These are phyloP conservation scores for Syzygium malaccense DNA, from an alignment of 441 rosid species.

Conservation along the genomic window DNA sequence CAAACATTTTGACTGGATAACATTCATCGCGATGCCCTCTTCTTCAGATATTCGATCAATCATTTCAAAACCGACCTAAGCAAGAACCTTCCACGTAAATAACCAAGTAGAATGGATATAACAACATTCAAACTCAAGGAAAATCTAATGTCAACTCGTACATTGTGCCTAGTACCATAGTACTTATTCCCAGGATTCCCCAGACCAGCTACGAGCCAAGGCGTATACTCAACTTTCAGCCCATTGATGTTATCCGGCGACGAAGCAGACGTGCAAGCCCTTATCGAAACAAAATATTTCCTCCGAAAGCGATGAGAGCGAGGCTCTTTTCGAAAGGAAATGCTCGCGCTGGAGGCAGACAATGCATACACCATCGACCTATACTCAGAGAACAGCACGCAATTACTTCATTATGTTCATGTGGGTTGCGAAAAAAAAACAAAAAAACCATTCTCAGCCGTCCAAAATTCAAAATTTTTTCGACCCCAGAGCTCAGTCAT, in stretches of 20 bases:
- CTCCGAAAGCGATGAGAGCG: slow-evolving; percentile 1
- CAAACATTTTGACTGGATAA: slow-evolving; percentile 88
- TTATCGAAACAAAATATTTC: slow-evolving; percentile 21
- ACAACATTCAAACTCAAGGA: not conserved
- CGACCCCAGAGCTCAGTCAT: not conserved
- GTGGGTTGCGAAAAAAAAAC: not conserved
- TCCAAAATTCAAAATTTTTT: not conserved
- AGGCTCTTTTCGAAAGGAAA: slow-evolving; percentile 18
- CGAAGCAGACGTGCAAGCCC: slow-evolving; percentile 38
- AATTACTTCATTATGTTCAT: not conserved
- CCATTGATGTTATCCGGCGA: slow-evolving; percentile 21
- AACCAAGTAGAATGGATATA: not conserved
- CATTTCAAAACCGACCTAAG: slow-evolving; percentile 93
- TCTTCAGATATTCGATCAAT: slow-evolving; percentile 57
- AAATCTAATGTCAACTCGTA: slow-evolving; percentile 15
- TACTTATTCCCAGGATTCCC: slow-evolving; percentile 96
- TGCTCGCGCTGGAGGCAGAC: slow-evolving; percentile 37
- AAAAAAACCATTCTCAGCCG: not conserved
- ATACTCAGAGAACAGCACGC: not conserved
- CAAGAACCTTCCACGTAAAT: not conserved
- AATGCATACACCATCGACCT: slow-evolving; percentile 47
- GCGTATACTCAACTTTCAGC: slow-evolving; percentile 72
- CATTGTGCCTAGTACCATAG: slow-evolving; percentile 93
- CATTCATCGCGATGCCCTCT: slow-evolving; percentile 61
- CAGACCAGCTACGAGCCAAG: slow-evolving; percentile 87